Conservation (phyloP, 305 asterid genomes). For the Fraxinus angustifolia region DNA sequence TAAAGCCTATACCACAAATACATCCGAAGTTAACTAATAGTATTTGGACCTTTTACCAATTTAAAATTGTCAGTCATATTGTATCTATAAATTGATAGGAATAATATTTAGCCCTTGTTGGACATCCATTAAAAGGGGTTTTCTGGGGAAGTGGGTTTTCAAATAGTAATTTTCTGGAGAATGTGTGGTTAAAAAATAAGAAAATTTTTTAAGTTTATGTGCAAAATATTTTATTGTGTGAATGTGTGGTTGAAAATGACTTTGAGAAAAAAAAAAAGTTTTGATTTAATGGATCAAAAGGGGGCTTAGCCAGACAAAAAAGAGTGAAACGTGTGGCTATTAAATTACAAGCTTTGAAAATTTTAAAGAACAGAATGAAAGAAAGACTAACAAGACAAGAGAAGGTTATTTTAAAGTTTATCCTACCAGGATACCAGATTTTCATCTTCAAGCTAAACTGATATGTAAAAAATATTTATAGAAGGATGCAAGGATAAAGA, state of each 20-base stretch:
- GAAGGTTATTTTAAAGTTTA: neutral
- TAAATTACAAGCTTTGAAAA: neutral
- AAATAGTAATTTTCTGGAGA: neutral
- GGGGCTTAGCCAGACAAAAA: neutral
- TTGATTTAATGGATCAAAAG: neutral
- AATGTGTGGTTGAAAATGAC: neutral
- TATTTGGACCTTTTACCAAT: neutral
- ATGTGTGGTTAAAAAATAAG: neutral
- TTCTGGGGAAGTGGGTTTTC: neutral
- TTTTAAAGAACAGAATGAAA: neutral
- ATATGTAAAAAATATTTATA: neutral
- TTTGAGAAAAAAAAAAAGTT: neutral
- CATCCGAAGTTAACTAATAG: neutral
- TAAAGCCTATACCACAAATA: neutral
- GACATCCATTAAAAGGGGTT: neutral
- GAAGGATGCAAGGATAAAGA: neutral
- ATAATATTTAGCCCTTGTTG: neutral
- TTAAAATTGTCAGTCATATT: neutral
- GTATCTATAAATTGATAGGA: neutral
- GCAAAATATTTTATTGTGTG: neutral
- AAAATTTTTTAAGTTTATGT: too few relatives aligned
- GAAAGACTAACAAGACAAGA: neutral
- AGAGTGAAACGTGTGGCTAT: neutral
- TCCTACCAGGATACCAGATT: neutral
- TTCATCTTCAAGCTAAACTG: neutral